These are phyloP conservation scores for Aurantiochytrium sp. DNA, from an alignment of 108 stramenopile genomes.

Conservation along the genomic window DNA sequence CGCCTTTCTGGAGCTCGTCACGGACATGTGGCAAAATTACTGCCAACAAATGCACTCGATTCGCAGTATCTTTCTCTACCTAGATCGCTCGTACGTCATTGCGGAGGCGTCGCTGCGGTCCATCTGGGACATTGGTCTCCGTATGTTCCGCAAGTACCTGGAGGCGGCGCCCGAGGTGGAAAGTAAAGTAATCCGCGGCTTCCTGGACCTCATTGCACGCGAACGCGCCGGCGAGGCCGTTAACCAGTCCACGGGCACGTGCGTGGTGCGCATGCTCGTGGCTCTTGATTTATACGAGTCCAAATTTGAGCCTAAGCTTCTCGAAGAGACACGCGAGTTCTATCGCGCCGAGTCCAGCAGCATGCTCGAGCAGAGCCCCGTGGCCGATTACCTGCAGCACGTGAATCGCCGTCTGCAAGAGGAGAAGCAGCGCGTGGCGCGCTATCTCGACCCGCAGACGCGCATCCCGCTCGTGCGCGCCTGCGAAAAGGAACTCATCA, in stretches of 20 bases:
- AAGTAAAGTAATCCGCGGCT: constrained; percentile 23
- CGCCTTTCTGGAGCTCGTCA: constrained; percentile 41
- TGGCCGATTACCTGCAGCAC: constrained; percentile 43
- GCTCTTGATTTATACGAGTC: constrained; percentile 28
- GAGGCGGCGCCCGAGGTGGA: constrained; percentile 21
- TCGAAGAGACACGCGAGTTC: constrained; percentile 36
- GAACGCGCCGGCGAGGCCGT: constrained; percentile 40
- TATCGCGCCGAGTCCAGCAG: constrained; percentile 34
- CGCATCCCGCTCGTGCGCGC: constrained; percentile 30
- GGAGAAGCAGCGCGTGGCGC: constrained; percentile 26
- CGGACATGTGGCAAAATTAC: constrained; percentile 43
- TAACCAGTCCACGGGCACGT: constrained; percentile 26
- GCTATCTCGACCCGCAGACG: constrained; percentile 38
- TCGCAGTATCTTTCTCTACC: constrained; percentile 66
- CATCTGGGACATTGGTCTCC: constrained; percentile 47
- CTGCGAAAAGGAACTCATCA: constrained; percentile 33
- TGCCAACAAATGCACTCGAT: constrained; percentile 57
- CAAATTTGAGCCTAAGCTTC: constrained; percentile 31
- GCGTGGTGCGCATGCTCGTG: constrained; percentile 24
- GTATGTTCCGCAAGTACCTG: constrained; percentile 28
- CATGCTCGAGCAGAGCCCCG: constrained; percentile 29
- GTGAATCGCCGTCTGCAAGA: constrained; percentile 28
- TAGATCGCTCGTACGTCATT: constrained; percentile 62
- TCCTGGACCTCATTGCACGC: constrained; percentile 30
- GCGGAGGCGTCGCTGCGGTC: constrained; percentile 21